These are phyloP conservation scores for Vaccinium corymbosum DNA, from an alignment of 148 eudicot species.

Conservation along the genomic window DNA sequence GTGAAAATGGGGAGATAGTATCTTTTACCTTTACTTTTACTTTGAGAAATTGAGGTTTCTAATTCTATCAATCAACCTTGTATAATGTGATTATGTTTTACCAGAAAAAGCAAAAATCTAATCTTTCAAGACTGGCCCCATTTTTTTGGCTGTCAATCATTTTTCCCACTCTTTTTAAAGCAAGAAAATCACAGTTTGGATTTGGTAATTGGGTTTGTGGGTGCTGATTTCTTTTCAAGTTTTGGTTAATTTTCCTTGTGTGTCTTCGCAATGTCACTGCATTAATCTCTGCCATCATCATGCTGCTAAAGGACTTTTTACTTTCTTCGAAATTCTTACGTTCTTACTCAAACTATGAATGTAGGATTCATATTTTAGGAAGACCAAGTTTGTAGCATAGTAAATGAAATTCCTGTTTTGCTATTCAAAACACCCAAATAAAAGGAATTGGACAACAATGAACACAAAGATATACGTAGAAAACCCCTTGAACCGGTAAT, in stretches of 20 bases:
- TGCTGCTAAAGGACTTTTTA: neutral
- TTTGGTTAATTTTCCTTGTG: neutral
- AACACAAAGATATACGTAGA: no score
- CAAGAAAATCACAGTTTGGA: neutral
- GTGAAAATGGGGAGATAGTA: neutral
- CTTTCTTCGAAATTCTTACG: neutral
- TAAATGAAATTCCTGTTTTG: neutral
- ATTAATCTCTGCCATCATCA: neutral
- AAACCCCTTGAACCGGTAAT: no score
- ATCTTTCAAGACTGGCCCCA: neutral
- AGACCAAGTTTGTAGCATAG: neutral
- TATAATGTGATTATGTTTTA: neutral
- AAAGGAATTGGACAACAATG: no score
- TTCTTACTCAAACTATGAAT: neutral
- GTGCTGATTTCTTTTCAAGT: conserved; percentile 5
- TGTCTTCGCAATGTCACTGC: neutral
- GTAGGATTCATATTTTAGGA: neutral
- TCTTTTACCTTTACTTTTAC: conserved; percentile 3
- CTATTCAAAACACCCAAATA: no score
- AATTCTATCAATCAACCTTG: conserved; percentile 1
- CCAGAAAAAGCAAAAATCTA: neutral
- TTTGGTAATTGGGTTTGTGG: neutral
- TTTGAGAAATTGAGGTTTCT: neutral
- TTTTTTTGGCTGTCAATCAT: neutral
- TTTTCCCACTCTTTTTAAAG: neutral